phyloP scores from a whole-genome alignment of 208 protist genomes.

The Porcisia deanei region DNA sequence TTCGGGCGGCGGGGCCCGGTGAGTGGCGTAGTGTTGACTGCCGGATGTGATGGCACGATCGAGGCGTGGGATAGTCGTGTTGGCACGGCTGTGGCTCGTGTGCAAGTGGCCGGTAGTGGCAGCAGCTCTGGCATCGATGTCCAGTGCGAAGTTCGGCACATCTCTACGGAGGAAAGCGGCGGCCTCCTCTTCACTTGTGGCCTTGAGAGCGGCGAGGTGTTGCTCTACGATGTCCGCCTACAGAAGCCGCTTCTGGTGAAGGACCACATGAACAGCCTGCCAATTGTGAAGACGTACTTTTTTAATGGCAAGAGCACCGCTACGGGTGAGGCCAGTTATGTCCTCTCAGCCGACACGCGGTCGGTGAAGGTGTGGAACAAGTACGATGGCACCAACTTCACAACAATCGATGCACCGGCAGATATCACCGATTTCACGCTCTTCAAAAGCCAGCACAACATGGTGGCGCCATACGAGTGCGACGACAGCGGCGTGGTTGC shows the following conservation, averaged over 20 bases:
- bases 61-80: conserved; percentile 84
- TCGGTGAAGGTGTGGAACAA: conserved; percentile 95
- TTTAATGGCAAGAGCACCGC: conserved; percentile 83
- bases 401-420: conserved; percentile 82
- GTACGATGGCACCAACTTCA: conserved; percentile 84
- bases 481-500: conserved; percentile 89
- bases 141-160: conserved; percentile 60
- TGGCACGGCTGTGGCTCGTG: conserved; percentile 41
- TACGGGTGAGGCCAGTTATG: conserved; percentile 67
- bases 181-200: conserved; percentile 87
- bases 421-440: conserved; percentile 88
- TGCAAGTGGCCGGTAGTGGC: conserved; percentile 45
- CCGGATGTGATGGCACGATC: conserved; percentile 72
- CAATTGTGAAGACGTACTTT: conserved; percentile 94
- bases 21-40: conserved; percentile 67
- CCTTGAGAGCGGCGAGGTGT: conserved; percentile 73
- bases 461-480: conserved; percentile 76
- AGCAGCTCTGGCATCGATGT: conserved; percentile 38
- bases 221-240: conserved; percentile 89
- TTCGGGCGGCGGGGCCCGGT: conserved; percentile 54
- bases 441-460: conserved; percentile 82
- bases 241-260: conserved; percentile 90
- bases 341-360: conserved; percentile 89
- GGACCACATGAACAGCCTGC: conserved; percentile 96
- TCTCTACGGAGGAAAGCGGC: conserved; percentile 65